Evolutionary conservation across 805 yeast genomes (phyloP).

Genomic region (Metschnikowia aberdeeniae): DNA sequence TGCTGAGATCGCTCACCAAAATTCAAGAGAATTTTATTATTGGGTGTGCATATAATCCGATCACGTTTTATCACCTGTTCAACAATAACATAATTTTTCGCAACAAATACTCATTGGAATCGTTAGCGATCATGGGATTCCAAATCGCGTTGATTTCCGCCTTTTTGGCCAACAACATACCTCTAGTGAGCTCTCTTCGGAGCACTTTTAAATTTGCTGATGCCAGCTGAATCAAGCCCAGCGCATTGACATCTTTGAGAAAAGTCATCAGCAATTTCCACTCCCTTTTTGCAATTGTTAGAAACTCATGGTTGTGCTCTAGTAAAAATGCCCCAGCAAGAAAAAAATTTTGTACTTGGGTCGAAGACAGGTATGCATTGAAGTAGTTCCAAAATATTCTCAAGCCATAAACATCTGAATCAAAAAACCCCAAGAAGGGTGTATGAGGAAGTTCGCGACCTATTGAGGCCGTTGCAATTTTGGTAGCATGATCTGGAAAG

Average conservation of each 20-base stretch:
- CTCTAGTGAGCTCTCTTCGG: conserved; percentile 51
- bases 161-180: conserved; percentile 46
- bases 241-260: conserved; percentile 4
- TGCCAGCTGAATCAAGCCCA: neutral
- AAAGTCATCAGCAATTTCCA: conserved; percentile 12
- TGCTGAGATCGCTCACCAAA: conserved; percentile 2
- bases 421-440: conserved; percentile 14
- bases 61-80: conserved; percentile 16
- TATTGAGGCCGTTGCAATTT: conserved; percentile 7
- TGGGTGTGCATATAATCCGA: conserved; percentile 12
- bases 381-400: conserved; percentile 14
- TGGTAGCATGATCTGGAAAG: conserved; percentile 16
- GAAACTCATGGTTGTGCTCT: conserved; percentile 13
- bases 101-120: conserved; percentile 13
- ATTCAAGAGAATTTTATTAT: conserved; percentile 11
- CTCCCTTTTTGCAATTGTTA: conserved; percentile 13
- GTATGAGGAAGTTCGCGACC: neutral
- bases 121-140: conserved; percentile 6
- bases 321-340: conserved; percentile 15
- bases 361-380: neutral
- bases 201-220: neutral
- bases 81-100: conserved; percentile 9
- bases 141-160: conserved; percentile 53
- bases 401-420: conserved; percentile 19
- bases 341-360: conserved; percentile 1